Evolutionary conservation across 1,284 basidiomycete genomes (phyloP), one percentile per base, ranked within the genome.

Genomic region (Cryptococcus depauperatus): DNA sequence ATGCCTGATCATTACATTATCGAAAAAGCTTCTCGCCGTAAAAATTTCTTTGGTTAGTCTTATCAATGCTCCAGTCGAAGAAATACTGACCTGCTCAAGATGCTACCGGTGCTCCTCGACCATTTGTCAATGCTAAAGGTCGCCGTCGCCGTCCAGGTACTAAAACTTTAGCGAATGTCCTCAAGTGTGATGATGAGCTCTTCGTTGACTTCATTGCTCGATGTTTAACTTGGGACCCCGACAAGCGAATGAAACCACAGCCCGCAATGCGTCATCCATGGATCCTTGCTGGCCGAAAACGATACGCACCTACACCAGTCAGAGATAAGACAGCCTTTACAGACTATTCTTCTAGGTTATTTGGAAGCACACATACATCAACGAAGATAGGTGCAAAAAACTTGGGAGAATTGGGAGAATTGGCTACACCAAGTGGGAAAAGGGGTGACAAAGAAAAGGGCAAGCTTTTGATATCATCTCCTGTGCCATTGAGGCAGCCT

Each of bases 161-260:
- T 35, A 97, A 95, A 72, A 84, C 86, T 1, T 77, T 98, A 30
- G 79, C 83, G 5, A 83, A 88, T 64, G 90, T 92, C 37, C 77
- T 98, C 38, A 84, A 89, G 50, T 92, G 63, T 77, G 87, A 93
- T 69, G 76, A 78, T 58, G 75, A 76, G 41, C 61, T 72, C 6
- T 76, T 76, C 55, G 59, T 76, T 46, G 77, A 78, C 59, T 79
- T 99, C 64, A 86, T 98, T 54, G 77, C 85, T 3, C 96, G 93
- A 67, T 99, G 95, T 70, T 76, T 99, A 21, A 79, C 87, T 13
- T 99, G 93, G 95, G 95, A 99, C 72, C 95, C 95, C 1, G 93
- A 98, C 62, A 80, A 88, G 47, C 79, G 95, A 32, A 77, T 99
- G 64, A 97, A 96, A 70, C 93, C 93, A 2, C 87, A 92, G 57